Conservation (phyloP, 768 basidiomycete genomes). For the Russula compacta region DNA sequence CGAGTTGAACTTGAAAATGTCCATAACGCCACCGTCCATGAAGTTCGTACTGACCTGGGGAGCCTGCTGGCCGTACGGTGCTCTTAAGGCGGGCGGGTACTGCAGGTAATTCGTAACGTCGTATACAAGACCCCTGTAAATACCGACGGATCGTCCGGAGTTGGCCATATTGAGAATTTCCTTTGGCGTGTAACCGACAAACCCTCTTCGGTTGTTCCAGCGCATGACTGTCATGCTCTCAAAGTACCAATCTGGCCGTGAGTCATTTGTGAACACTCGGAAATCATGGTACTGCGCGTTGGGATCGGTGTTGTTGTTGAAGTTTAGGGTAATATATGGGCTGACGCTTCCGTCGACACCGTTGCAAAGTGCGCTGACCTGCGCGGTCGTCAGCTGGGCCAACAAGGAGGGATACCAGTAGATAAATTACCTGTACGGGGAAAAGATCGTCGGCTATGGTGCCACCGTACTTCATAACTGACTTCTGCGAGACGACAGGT, state of each 20-base stretch:
- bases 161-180: constrained; percentile 65
- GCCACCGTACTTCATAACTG: constrained; percentile 80
- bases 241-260: constrained; percentile 97
- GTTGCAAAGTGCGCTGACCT: constrained; percentile 91
- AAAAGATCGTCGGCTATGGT: constrained; percentile 65
- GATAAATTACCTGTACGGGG: constrained; percentile 71
- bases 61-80: constrained; percentile 41
- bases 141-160: constrained; percentile 56
- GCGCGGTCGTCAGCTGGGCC: constrained; percentile 3
- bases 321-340: constrained; percentile 64
- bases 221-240: constrained; percentile 92
- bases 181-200: constrained; percentile 73
- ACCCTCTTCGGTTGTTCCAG: constrained; percentile 80
- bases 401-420: not conserved
- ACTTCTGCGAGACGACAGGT: constrained; percentile 63
- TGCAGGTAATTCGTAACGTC: constrained; percentile 77
- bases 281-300: constrained; percentile 93
- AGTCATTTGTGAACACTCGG: constrained; percentile 79
- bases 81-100: constrained; percentile 47
- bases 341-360: constrained; percentile 74
- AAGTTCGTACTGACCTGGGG: constrained; percentile 44
- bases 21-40: constrained; percentile 61
- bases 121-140: constrained; percentile 83
- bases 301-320: constrained; percentile 64
- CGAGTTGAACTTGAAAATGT: constrained; percentile 65